phyloP scores from a whole-genome alignment of 257 asterid species.

The Rubia yunnanensis region DNA sequence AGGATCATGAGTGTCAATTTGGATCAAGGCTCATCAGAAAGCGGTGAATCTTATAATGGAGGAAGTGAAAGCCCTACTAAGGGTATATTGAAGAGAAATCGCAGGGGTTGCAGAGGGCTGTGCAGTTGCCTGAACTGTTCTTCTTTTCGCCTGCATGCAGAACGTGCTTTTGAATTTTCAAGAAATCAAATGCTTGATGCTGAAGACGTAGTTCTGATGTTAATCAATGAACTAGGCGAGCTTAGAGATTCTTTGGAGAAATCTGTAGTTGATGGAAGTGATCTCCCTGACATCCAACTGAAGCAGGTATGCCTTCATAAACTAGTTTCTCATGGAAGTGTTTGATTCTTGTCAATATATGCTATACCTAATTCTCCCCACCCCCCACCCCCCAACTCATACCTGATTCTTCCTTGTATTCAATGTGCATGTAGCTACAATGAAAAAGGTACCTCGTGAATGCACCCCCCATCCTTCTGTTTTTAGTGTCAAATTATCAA shows the following conservation, averaged over 20 bases:
- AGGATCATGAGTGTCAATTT: constrained; percentile 6
- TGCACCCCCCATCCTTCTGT: background rate
- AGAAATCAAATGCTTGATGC: constrained; percentile 73
- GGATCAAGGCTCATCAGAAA: constrained; percentile 14
- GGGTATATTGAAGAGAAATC: constrained; percentile 72
- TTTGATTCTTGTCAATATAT: background rate
- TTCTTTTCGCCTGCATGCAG: constrained; percentile 82
- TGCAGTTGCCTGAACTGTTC: constrained; percentile 77
- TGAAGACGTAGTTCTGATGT: constrained; percentile 53
- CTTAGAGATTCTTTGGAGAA: constrained; percentile 52
- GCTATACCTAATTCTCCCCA: background rate
- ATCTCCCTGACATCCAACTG: constrained; percentile 19
- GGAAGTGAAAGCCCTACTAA: constrained; percentile 17
- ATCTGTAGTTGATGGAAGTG: constrained; percentile 19
- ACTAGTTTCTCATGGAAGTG: constrained; percentile 6
- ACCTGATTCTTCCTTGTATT: background rate
- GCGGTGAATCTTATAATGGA: constrained; percentile 13
- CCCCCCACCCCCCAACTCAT: too few species aligned
- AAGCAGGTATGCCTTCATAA: constrained; percentile 30
- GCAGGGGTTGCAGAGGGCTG: constrained; percentile 72
- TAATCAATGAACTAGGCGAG: constrained; percentile 52
- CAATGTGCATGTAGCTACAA: background rate
- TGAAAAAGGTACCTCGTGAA: background rate
- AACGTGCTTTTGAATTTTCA: constrained; percentile 72
- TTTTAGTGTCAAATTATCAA: background rate